These are phyloP conservation scores for Colletotrichum godetiae DNA, from an alignment of 2,329 filamentous ascomycete genomes.

Conservation along the genomic window DNA sequence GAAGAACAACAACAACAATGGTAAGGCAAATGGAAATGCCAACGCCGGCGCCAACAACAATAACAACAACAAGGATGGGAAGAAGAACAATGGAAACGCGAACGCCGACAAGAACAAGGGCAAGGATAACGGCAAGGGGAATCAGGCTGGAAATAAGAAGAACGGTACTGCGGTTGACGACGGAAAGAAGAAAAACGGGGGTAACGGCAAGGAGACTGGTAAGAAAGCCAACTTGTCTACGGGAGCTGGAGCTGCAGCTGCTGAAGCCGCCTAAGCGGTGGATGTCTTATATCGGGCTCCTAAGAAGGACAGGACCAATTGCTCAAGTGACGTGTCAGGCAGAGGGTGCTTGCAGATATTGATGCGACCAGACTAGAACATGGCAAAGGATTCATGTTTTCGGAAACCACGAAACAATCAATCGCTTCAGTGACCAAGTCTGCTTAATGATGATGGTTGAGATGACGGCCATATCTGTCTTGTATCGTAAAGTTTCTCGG, in stretches of 20 bases:
- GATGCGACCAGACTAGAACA: no score
- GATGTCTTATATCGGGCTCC: not conserved
- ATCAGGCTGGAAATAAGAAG: not conserved
- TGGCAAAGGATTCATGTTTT: no score
- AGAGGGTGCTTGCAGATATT: not conserved
- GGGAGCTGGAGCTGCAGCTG: not conserved
- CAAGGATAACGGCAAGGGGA: not conserved
- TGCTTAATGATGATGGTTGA: no score
- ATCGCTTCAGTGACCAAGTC: no score
- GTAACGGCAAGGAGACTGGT: not conserved
- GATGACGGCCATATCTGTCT: no score
- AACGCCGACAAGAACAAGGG: not conserved
- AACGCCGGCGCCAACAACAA: no score
- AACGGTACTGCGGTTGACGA: not conserved
- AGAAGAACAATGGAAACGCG: not conserved
- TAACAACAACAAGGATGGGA: not conserved
- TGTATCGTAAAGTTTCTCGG: no score
- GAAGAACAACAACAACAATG: not conserved
- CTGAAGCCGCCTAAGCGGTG: not conserved
- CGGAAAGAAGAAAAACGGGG: not conserved
- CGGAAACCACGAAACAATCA: no score
- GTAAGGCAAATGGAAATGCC: not conserved
- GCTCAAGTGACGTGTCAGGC: not conserved
- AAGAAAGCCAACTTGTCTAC: conserved; percentile 3
- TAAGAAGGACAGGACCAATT: not conserved